Evolutionary conservation across 305 asterid species (phyloP).

Genomic region (Withania somnifera): DNA sequence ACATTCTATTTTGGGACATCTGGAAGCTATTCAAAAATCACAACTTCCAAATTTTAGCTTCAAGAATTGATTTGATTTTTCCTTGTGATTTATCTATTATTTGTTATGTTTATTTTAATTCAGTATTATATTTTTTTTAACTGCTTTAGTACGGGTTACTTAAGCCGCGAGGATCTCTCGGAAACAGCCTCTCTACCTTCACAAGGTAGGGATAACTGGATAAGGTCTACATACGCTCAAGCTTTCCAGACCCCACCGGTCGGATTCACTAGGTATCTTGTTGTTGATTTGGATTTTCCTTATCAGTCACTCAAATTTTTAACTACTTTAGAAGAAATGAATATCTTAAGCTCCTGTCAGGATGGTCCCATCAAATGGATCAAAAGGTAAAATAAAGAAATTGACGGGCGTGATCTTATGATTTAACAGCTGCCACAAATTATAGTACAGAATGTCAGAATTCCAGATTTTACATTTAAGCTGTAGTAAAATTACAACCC

Average conservation of each 20-base stretch:
- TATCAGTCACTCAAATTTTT: background rate
- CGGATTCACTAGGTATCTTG: too few relatives aligned
- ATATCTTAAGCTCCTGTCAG: background rate
- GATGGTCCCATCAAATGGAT: background rate
- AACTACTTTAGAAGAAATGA: background rate
- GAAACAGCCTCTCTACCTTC: too few relatives aligned
- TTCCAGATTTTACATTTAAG: background rate
- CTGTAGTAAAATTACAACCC: background rate
- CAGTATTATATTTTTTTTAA: too few relatives aligned
- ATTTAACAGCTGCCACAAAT: background rate
- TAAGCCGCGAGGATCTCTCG: too few relatives aligned
- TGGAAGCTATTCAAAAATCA: background rate
- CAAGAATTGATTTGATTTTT: background rate
- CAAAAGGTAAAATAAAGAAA: background rate
- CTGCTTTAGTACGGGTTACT: too few relatives aligned
- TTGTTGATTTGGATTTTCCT: background rate
- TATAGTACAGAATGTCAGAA: background rate
- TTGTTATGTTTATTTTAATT: too few relatives aligned
- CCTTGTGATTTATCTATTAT: too few relatives aligned
- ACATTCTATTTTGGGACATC: background rate
- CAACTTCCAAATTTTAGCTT: background rate
- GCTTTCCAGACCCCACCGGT: too few relatives aligned
- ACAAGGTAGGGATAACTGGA: too few relatives aligned
- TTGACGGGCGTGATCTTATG: background rate
- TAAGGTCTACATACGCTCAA: too few relatives aligned